Evolutionary conservation across 2,329 filamentous ascomycete species (phyloP).

Genomic region (Fusarium sp.): DNA sequence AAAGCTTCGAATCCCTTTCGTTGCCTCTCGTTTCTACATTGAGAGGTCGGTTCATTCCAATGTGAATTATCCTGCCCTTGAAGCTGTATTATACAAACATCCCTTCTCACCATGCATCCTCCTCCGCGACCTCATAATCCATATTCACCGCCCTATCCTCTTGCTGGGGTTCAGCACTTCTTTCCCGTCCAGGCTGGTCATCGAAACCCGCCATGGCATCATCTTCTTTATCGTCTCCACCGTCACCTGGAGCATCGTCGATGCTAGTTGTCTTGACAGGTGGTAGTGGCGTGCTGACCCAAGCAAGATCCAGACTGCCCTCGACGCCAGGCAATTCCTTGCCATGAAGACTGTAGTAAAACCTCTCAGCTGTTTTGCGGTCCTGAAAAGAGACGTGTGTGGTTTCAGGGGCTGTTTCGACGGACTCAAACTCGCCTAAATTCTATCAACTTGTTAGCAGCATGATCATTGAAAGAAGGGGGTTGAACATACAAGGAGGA

Average conservation of each 20-base stretch:
- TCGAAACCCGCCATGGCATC: conserved; percentile 44
- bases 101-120: conserved; percentile 58
- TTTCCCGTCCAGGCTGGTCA: conserved; percentile 30
- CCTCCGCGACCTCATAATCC: conserved; percentile 67
- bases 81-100: background rate
- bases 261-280: conserved; percentile 38
- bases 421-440: conserved; percentile 71
- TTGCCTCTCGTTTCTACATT: background rate
- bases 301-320: conserved; percentile 73
- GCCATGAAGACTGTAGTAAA: conserved; percentile 68
- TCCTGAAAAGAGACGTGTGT: conserved; percentile 74
- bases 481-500: conserved; percentile 71
- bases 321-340: conserved; percentile 71
- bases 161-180: conserved; percentile 40
- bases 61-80: background rate
- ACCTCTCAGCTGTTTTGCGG: conserved; percentile 77
- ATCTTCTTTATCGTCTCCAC: conserved; percentile 46
- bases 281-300: conserved; percentile 59
- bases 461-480: background rate
- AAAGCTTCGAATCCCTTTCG: background rate
- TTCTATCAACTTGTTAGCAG: conserved; percentile 56
- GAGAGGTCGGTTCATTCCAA: background rate
- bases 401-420: conserved; percentile 60
- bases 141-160: conserved; percentile 56
- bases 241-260: conserved; percentile 10